Evolutionary conservation across 2,329 filamentous ascomycete genomes (phyloP).

Genomic region (Phyllosticta citrichinensis): DNA sequence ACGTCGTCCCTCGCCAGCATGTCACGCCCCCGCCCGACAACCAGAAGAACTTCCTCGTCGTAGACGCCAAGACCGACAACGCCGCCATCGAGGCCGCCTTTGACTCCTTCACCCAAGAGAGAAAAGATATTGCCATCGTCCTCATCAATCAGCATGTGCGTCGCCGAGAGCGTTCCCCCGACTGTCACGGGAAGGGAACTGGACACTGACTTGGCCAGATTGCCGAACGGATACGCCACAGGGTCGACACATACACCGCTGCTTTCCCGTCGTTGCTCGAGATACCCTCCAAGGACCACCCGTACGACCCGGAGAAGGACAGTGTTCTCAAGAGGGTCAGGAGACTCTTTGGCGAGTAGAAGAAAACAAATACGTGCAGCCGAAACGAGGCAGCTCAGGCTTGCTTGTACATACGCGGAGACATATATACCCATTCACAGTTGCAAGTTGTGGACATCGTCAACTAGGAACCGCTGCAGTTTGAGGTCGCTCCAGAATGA

Average conservation of each 20-base stretch:
- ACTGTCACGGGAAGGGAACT: not conserved
- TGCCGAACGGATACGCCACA: slow-evolving; percentile 84
- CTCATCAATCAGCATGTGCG: slow-evolving; percentile 95
- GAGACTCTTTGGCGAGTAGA: slow-evolving; percentile 61
- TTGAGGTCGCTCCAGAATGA: not conserved
- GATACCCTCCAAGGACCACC: slow-evolving; percentile 97
- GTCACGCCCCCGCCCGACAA: slow-evolving; percentile 80
- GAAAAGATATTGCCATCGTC: slow-evolving; percentile 94
- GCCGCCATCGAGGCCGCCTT: slow-evolving; percentile 83
- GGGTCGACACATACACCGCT: slow-evolving; percentile 83
- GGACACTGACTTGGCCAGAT: slow-evolving; percentile 46
- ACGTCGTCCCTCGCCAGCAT: slow-evolving; percentile 48
- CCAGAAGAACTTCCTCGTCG: slow-evolving; percentile 96
- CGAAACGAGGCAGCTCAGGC: not conserved
- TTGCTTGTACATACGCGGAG: slow-evolving; percentile 4
- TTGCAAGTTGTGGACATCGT: not conserved
- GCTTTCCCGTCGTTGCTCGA: slow-evolving; percentile 95
- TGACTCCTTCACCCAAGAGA: slow-evolving; percentile 73
- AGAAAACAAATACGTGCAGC: not conserved
- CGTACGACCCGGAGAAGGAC: slow-evolving; percentile 98
- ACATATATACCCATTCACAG: not conserved
- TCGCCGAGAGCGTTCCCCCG: slow-evolving; percentile 7
- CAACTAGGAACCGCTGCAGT: not conserved
- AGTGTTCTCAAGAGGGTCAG: slow-evolving; percentile 85
- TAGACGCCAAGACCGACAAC: slow-evolving; percentile 87